A percentile compares a stretch with the other conserved stretches of the same genome.
Evolutionary conservation across 2,329 filamentous ascomycete species (phyloP).

Genomic region (Aspergillus sp.): DNA sequence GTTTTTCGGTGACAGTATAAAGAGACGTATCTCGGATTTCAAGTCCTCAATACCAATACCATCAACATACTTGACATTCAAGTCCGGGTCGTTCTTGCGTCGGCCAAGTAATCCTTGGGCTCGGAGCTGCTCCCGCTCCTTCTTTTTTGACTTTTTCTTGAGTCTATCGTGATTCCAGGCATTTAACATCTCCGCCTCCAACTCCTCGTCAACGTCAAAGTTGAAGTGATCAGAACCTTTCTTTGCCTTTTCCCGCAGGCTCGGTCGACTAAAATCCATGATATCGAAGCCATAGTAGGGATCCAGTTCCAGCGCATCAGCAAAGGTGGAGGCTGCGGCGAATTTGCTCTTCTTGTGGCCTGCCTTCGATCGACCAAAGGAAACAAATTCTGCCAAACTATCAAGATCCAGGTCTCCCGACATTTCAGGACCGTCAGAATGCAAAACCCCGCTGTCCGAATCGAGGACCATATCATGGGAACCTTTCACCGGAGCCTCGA

Average conservation of each 20-base stretch:
- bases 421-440: neutral
- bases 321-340: slow-evolving; percentile 60
- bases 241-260: slow-evolving; percentile 68
- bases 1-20: slow-evolving; percentile 67
- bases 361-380: neutral
- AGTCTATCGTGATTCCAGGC: slow-evolving; percentile 70
- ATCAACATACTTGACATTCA: slow-evolving; percentile 71
- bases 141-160: slow-evolving; percentile 73
- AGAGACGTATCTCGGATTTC: slow-evolving; percentile 71
- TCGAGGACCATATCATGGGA: neutral
- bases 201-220: slow-evolving; percentile 67
- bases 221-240: slow-evolving; percentile 60
- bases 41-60: slow-evolving; percentile 75
- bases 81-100: slow-evolving; percentile 60
- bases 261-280: slow-evolving; percentile 79
- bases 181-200: slow-evolving; percentile 62
- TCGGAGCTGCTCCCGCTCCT: slow-evolving; percentile 70
- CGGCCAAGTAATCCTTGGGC: slow-evolving; percentile 66
- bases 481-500: too few relatives aligned
- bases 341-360: slow-evolving; percentile 40
- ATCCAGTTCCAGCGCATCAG: slow-evolving; percentile 62
- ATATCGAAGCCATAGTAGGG: slow-evolving; percentile 76
- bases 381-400: neutral
- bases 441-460: neutral
- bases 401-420: neutral